These are phyloP conservation scores for Adansonia digitata DNA, from an alignment of 345 rosid species.

Conservation along the genomic window DNA sequence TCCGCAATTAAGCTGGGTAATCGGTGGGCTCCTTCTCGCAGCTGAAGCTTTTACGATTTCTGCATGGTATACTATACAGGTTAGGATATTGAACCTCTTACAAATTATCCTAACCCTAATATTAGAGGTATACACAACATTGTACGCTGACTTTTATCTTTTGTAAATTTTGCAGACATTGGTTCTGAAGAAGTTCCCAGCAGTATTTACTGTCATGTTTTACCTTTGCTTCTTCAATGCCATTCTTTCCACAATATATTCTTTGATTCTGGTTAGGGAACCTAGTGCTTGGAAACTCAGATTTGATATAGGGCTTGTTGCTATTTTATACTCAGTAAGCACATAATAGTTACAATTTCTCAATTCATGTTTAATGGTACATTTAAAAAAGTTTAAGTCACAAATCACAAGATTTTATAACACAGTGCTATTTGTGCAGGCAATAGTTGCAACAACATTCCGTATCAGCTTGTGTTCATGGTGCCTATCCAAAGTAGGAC, in stretches of 20 bases:
- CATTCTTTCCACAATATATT: not conserved
- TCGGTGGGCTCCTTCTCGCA: slow-evolving; percentile 59
- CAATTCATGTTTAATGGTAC: not conserved
- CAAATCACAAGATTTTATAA: not conserved
- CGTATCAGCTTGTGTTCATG: slow-evolving; percentile 11
- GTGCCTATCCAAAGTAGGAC: slow-evolving; percentile 24
- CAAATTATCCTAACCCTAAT: not conserved
- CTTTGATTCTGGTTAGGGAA: slow-evolving; percentile 12
- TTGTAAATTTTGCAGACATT: slow-evolving; percentile 27
- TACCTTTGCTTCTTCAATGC: slow-evolving; percentile 13
- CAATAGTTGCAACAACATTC: slow-evolving; percentile 7
- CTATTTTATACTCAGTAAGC: slow-evolving; percentile 21
- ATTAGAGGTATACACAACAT: not conserved
- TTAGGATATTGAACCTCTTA: slow-evolving; percentile 1
- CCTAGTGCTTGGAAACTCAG: slow-evolving; percentile 22
- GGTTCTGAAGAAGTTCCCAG: slow-evolving; percentile 18
- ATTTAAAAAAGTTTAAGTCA: not conserved
- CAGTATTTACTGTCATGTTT: slow-evolving; percentile 5
- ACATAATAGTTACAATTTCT: not conserved
- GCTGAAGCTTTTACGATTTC: slow-evolving; percentile 39
- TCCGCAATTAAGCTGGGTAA: slow-evolving; percentile 43
- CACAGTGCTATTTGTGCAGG: slow-evolving; percentile 11
- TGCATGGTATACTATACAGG: slow-evolving; percentile 50
- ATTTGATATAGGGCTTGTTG: slow-evolving; percentile 10
- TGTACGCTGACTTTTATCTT: not conserved